Base-by-base conservation (phyloP, 495 filamentous ascomycete genomes). In the Aspergillus taichungensis region DNA sequence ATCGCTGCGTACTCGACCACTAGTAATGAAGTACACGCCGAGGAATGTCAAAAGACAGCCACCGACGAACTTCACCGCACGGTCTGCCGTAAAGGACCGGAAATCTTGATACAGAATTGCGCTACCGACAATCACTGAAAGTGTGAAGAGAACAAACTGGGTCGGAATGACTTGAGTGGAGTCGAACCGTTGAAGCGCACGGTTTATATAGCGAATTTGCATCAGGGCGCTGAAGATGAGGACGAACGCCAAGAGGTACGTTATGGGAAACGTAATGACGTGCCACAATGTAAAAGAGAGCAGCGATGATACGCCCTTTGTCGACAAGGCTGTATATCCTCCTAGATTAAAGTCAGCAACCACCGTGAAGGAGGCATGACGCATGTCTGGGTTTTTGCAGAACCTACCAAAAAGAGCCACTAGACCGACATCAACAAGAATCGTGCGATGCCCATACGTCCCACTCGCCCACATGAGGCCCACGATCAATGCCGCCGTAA, bases 131-230 rank as follows among this genome's bases (percentile, higher is more conserved):
- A 98, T 97, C 42, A 98, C 92, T 2, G 83, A 94, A 6, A 98
- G 71, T 0, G 92, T 98, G 61, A 98, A 98, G 33, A 94, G 74
- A 24, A 98, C 92, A 53, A 98, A 98, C 57, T 98, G 92, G 9
- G 87, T 88, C 2, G 92, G 92, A 42, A 98, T 96, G 49, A 98
- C 92, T 55, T 95, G 88, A 0, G 92, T 98, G 0, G 90, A 91
- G 62, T 95, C 88, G 67, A 98, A 98, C 42, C 87, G 82, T 59
- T 94, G 88, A 13, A 98, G 71, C 1, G 92, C 90, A 39, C 88
- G 88, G 68, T 98, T 98, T 50, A 98, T 74, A 60, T 96, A 98
- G 49, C 84, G 87, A 50, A 98, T 88, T 64, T 98, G 92, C 78
- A 96, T 85, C 43, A 97, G 67, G 13, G 92, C 92, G 6, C 91